These are phyloP conservation scores for Mortierella alpina DNA, from an alignment of 192 early-diverging fungal genomes.

Conservation along the genomic window DNA sequence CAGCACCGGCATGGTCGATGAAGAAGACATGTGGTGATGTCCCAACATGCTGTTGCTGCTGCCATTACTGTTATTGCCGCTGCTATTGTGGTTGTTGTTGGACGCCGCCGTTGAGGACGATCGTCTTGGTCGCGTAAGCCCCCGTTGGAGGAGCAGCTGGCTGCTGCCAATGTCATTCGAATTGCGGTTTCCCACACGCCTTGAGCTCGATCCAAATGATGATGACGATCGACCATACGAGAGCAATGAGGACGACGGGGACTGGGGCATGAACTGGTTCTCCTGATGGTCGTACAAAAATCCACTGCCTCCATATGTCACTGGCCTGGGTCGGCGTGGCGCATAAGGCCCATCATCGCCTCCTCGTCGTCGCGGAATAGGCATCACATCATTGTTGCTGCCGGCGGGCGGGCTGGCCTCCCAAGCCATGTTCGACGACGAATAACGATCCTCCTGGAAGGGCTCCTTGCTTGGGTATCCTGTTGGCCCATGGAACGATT, in stretches of 20 bases:
- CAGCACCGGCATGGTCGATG: conserved; percentile 30
- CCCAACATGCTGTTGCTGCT: conserved; percentile 3
- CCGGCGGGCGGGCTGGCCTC: conserved; percentile 26
- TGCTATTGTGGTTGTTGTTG: neutral
- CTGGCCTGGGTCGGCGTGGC: conserved; percentile 35
- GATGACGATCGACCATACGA: conserved; percentile 4
- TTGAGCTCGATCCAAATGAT: neutral
- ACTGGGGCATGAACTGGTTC: conserved; percentile 41
- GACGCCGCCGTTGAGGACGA: conserved; percentile 40
- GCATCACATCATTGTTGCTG: conserved; percentile 22
- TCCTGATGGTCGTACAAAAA: conserved; percentile 49
- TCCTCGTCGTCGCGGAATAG: conserved; percentile 29
- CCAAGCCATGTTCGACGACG: conserved; percentile 35
- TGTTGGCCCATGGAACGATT: conserved; percentile 48
- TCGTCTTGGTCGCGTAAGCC: conserved; percentile 34
- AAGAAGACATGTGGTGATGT: conserved; percentile 2
- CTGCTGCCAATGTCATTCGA: conserved; percentile 33
- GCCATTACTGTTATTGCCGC: neutral
- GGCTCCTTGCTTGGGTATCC: conserved; percentile 44
- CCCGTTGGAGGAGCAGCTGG: conserved; percentile 28
- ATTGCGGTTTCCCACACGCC: conserved; percentile 36
- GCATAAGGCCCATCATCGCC: conserved; percentile 39
- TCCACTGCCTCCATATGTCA: conserved; percentile 49
- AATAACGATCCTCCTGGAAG: conserved; percentile 35
- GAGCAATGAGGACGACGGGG: conserved; percentile 31